These are phyloP conservation scores for Aureobasidium lini DNA, from an alignment of 2,329 filamentous ascomycete species.

Conservation along the genomic window DNA sequence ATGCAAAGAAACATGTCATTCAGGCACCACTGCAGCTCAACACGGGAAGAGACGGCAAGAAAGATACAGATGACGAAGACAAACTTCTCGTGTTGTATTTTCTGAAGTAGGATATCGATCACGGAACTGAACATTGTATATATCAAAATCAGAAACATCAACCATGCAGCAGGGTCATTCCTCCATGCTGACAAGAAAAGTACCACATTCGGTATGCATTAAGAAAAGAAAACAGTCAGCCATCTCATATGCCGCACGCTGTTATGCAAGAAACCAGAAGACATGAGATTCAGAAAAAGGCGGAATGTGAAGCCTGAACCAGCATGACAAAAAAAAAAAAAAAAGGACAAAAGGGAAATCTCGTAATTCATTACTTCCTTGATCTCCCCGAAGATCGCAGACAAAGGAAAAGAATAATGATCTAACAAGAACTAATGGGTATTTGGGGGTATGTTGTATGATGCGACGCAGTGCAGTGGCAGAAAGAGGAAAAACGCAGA, in stretches of 20 bases:
- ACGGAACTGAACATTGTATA: not conserved
- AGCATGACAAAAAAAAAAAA: not conserved
- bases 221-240: not conserved
- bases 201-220: not conserved
- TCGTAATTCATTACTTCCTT: slow-evolving; percentile 7
- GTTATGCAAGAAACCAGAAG: not conserved
- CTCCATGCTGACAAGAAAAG: not conserved
- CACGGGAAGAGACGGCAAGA: not conserved
- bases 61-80: not conserved
- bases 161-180: not conserved
- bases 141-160: not conserved
- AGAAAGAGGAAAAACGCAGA: not conserved
- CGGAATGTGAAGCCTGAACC: not conserved
- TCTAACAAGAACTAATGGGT: not conserved
- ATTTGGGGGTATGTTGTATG: slow-evolving; percentile 4
- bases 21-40: not conserved
- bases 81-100: not conserved
- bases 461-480: not conserved
- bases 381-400: not conserved
- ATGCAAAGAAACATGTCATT: not conserved
- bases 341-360: not conserved
- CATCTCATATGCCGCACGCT: not conserved
- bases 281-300: not conserved
- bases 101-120: not conserved
- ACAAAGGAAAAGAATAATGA: not conserved